A percentile compares a stretch with the other conserved stretches of the same genome.
Conservation (phyloP, 1,284 basidiomycete genomes). For the Microbotryum violaceum region DNA sequence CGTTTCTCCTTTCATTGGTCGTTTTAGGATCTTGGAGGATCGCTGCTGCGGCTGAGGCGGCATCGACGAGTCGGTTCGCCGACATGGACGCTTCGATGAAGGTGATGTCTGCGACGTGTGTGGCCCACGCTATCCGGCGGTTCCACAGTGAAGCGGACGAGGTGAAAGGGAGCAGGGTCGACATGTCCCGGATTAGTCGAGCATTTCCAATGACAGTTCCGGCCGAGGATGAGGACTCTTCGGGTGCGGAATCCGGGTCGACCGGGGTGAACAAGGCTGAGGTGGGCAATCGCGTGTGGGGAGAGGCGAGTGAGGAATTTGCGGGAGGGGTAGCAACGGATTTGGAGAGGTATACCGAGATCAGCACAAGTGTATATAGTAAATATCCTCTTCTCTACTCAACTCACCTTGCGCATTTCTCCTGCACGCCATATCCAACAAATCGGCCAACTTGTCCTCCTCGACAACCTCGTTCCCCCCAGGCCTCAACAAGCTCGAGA, state of each 20-base stretch:
- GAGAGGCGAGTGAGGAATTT: background rate
- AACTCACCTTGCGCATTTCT: slow-evolving; percentile 29
- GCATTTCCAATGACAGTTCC: slow-evolving; percentile 29
- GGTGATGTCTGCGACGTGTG: slow-evolving; percentile 28
- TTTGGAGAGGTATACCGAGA: background rate
- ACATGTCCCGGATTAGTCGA: slow-evolving; percentile 24
- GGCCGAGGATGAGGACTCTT: slow-evolving; percentile 8
- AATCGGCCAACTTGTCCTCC: slow-evolving; percentile 20
- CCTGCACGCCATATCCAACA: slow-evolving; percentile 25
- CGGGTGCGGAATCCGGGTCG: slow-evolving; percentile 12
- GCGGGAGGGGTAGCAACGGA: background rate
- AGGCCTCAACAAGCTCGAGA: slow-evolving; percentile 16
- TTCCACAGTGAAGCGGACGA: slow-evolving; percentile 13
- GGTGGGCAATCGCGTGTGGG: background rate
- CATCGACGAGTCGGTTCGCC: slow-evolving; percentile 27
- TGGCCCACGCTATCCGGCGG: slow-evolving; percentile 24
- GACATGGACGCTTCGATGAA: slow-evolving; percentile 26
- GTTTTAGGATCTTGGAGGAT: slow-evolving; percentile 14
- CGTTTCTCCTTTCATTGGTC: background rate
- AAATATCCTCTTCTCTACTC: too few relatives aligned
- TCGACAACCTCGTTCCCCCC: slow-evolving; percentile 8
- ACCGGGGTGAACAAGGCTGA: slow-evolving; percentile 31
- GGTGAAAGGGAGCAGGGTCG: slow-evolving; percentile 23
- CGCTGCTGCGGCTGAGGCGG: slow-evolving; percentile 11
- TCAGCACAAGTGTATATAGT: background rate